Conservation (phyloP, 495 filamentous ascomycete genomes). For the Elasticomyces elasticus region DNA sequence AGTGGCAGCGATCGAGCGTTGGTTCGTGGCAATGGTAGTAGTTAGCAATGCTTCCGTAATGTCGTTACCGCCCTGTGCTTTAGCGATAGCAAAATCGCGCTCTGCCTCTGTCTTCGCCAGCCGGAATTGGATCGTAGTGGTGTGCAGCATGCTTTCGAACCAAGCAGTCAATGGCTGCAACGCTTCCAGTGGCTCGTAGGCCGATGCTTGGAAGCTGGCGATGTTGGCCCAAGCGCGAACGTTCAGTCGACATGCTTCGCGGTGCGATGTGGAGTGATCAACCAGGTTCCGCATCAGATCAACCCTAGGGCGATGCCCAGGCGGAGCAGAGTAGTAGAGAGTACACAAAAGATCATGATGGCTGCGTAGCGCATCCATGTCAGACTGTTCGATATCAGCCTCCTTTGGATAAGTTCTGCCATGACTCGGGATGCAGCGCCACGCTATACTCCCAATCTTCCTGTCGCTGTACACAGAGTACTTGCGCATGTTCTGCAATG, state of each 20-base stretch:
- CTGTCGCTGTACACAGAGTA: constrained; percentile 48
- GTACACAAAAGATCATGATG: constrained; percentile 89
- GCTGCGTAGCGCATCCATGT: constrained; percentile 80
- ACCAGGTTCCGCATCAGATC: constrained; percentile 68
- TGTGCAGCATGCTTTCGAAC: constrained; percentile 50
- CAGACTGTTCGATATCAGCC: constrained; percentile 56
- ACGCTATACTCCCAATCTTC: constrained; percentile 65
- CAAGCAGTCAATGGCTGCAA: constrained; percentile 44
- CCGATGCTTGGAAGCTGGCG: constrained; percentile 61
- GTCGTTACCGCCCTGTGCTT: constrained; percentile 28
- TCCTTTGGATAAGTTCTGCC: constrained; percentile 80
- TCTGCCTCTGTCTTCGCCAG: constrained; percentile 53
- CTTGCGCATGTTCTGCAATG: constrained; percentile 51
- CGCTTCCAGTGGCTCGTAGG: constrained; percentile 27
- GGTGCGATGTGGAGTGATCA: constrained; percentile 67
- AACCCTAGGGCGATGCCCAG: constrained; percentile 56
- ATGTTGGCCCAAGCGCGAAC: constrained; percentile 73
- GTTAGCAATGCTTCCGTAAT: constrained; percentile 46
- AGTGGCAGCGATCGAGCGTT: constrained; percentile 49
- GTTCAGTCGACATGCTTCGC: constrained; percentile 74
- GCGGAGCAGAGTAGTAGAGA: constrained; percentile 75
- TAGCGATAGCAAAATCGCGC: constrained; percentile 37
- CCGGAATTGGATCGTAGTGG: constrained; percentile 49
- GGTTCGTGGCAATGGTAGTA: constrained; percentile 48
- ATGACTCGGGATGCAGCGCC: constrained; percentile 80